Conservation (phyloP, 1,284 basidiomycete species). For the Pseudozyma pruni region DNA sequence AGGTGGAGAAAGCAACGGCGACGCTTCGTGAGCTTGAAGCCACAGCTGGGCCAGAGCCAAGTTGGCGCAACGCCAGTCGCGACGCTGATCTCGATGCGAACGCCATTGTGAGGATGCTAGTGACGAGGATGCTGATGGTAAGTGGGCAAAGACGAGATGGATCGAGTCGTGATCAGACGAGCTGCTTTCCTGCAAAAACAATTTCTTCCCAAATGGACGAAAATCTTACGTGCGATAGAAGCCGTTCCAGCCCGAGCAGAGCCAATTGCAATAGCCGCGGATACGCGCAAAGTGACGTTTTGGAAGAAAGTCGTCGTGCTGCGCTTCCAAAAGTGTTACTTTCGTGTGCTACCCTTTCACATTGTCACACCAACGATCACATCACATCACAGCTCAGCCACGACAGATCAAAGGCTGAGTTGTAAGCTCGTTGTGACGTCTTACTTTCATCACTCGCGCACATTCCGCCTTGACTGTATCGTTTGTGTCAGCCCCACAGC, state of each 20-base stretch:
- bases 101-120: conserved; percentile 11
- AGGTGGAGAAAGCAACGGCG: conserved; percentile 30
- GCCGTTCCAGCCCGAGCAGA: conserved; percentile 1
- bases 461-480: neutral
- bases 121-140: neutral
- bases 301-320: conserved; percentile 6
- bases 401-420: neutral
- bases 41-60: conserved; percentile 32
- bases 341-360: conserved; percentile 10
- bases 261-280: neutral
- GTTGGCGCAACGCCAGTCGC: conserved; percentile 17
- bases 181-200: conserved; percentile 4
- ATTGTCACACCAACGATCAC: conserved; percentile 3
- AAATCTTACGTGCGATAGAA: conserved; percentile 9
- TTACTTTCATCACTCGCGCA: neutral
- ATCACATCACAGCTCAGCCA: conserved; percentile 14
- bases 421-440: neutral
- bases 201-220: neutral
- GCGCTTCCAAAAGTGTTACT: conserved; percentile 19
- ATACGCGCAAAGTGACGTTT: conserved; percentile 1
- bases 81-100: conserved; percentile 31
- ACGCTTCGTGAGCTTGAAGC: conserved; percentile 39
- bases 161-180: conserved; percentile 1
- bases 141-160: neutral
- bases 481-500: neutral